Base-by-base conservation (phyloP, 2,329 filamentous ascomycete species). In the Reticulascus tulasneorum region DNA sequence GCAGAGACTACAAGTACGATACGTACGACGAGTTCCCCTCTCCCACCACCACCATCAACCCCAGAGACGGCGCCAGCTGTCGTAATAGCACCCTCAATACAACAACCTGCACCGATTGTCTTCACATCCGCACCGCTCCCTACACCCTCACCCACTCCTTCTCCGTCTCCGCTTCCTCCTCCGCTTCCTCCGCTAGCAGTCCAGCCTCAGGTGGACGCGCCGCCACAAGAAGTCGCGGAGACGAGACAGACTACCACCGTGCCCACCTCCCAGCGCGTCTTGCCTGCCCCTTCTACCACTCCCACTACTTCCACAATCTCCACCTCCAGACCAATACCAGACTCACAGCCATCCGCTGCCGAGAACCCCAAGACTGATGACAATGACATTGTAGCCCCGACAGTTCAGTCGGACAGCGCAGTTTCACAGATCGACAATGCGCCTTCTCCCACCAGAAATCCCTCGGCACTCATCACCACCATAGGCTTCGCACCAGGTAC, bases 331-430 rank as follows among this genome's bases (percentile, higher is more conserved):
- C 38, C 33, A 34, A 26, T 38, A 9, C 36, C 39, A 21, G 32
- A 30, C 18, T 23, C 32, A 21, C 33, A 25, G 19, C 44, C 46
- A 35, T 34, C 51, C 38, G 47, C 52, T 45, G 42, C 44, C 29
- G 37, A 54, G 50, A 52, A n/a, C n/a, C n/a, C n/a, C n/a, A n/a
- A n/a, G n/a, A 54, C 60, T 62, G 57, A 63, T 61, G 52, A 40
- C n/a, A n/a, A n/a, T n/a, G 23, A 26, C 5, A 9, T 35, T n/a
- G 15, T n/a, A 17, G 19, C 11, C 4, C 25, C 33, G 10, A 23
- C 33, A 12, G n/a, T n/a, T n/a, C 15, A 26, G 9, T 29, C 33
- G 12, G 33, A 36, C 11, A 28, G 21, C 12, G 16, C 20, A 17
- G 33, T n/a, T 11, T 20, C 27, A 11, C 11, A 29, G 16, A 36